phyloP scores from a whole-genome alignment of 306 rosid species.

The Glycine latifolia region DNA sequence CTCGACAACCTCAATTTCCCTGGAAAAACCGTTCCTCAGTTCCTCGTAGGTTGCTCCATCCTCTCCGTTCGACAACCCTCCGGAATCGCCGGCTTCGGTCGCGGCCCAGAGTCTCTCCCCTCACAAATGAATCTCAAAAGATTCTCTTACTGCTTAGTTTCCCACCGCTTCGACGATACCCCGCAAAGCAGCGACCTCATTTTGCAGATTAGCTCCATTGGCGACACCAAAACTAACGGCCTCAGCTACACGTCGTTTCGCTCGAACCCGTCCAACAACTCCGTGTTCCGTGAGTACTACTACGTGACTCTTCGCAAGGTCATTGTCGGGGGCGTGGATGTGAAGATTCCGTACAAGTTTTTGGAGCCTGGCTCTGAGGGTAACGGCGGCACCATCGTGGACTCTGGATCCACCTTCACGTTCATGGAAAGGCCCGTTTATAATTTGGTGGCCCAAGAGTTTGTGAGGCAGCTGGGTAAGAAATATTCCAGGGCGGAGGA shows the following conservation, averaged over 20 bases:
- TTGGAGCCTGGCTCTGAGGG: constrained; percentile 64
- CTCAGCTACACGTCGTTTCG: constrained; percentile 76
- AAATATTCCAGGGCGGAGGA: constrained; percentile 64
- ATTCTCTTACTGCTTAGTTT: constrained; percentile 81
- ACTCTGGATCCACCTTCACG: constrained; percentile 87
- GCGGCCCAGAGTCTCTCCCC: constrained; percentile 78
- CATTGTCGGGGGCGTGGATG: constrained; percentile 60
- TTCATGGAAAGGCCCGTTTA: constrained; percentile 71
- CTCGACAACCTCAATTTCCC: constrained; percentile 72
- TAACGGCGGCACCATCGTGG: constrained; percentile 83
- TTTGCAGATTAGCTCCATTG: constrained; percentile 52
- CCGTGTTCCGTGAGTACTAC: constrained; percentile 66
- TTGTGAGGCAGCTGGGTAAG: constrained; percentile 67
- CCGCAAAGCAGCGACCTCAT: constrained; percentile 67
- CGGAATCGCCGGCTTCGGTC: constrained; percentile 95
- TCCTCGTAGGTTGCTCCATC: constrained; percentile 82
- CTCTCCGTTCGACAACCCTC: constrained; percentile 74
- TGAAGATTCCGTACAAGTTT: constrained; percentile 62
- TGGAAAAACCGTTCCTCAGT: constrained; percentile 42
- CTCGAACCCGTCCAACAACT: constrained; percentile 53
- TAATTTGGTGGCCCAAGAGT: constrained; percentile 57
- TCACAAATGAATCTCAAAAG: constrained; percentile 74
- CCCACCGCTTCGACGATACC: constrained; percentile 73
- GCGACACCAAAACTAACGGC: constrained; percentile 36
- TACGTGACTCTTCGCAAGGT: constrained; percentile 67